phyloP scores from a whole-genome alignment of 345 rosid genomes.

The Punica granatum region DNA sequence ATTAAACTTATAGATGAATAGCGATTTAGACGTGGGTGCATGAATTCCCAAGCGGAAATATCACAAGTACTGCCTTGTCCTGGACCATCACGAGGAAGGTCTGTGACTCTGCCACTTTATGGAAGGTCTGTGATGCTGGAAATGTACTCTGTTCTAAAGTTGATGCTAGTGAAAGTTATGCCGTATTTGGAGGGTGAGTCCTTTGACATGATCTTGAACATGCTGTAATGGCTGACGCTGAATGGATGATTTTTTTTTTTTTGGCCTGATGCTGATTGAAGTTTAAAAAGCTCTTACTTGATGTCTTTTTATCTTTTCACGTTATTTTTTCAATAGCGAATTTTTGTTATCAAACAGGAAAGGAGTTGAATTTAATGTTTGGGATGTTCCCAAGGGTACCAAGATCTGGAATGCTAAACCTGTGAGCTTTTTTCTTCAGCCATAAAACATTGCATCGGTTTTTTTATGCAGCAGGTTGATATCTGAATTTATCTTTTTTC shows the following conservation, averaged over 20 bases:
- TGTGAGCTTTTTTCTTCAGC: conserved; percentile 31
- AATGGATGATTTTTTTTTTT: neutral
- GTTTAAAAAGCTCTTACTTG: too few relatives aligned
- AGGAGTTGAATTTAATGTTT: conserved; percentile 71
- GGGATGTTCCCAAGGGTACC: conserved; percentile 67
- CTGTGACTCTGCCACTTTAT: conserved; percentile 27
- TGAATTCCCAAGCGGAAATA: too few relatives aligned
- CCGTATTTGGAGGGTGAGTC: conserved; percentile 91
- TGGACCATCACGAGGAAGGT: too few relatives aligned
- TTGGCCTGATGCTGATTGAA: too few relatives aligned
- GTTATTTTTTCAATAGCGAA: neutral
- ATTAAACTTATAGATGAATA: too few relatives aligned
- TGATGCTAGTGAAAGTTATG: conserved; percentile 59
- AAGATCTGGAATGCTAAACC: conserved; percentile 76
- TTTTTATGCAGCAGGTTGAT: too few relatives aligned
- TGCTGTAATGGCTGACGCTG: conserved; percentile 2
- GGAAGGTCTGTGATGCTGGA: conserved; percentile 75
- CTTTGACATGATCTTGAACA: neutral
- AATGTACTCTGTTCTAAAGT: conserved; percentile 49
- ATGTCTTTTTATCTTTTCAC: neutral
- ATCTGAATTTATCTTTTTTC: conserved; percentile 2
- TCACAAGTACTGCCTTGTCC: too few relatives aligned
- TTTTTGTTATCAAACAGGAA: conserved; percentile 38
- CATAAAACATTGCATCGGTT: too few relatives aligned
- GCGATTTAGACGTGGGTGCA: too few relatives aligned